These are phyloP conservation scores for Uncinocarpus reesii DNA, from an alignment of 2,329 filamentous ascomycete species.

Conservation along the genomic window DNA sequence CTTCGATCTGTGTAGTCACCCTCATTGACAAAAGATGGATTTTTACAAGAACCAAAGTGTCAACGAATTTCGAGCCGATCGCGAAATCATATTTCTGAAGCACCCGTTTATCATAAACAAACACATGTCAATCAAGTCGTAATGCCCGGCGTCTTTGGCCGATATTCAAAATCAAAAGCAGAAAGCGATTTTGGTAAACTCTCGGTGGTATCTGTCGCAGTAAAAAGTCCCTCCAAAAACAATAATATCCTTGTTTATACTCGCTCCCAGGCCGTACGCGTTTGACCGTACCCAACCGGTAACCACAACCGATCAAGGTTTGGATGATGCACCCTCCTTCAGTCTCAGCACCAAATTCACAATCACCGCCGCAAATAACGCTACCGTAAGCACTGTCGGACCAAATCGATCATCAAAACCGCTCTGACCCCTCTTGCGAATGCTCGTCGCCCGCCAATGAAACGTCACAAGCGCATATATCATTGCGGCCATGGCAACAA, in stretches of 20 bases:
- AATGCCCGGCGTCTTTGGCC: too few species aligned
- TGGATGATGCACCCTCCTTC: slow-evolving; percentile 20
- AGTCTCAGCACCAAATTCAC: slow-evolving; percentile 83
- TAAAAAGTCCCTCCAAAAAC: not conserved
- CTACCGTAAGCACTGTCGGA: slow-evolving; percentile 78
- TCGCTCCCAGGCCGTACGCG: not conserved
- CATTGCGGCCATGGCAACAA: slow-evolving; percentile 92
- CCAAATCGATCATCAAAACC: slow-evolving; percentile 96
- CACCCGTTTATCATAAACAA: not conserved
- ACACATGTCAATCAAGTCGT: not conserved
- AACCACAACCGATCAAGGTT: not conserved
- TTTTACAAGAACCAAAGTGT: too few species aligned
- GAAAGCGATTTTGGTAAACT: too few species aligned
- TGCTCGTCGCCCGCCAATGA: slow-evolving; percentile 93
- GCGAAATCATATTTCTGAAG: too few species aligned
- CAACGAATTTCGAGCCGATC: too few species aligned
- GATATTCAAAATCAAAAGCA: not conserved
- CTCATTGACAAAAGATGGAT: too few species aligned
- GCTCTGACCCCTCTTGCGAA: slow-evolving; percentile 78
- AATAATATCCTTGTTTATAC: not conserved
- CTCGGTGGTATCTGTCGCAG: not conserved
- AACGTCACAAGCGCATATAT: slow-evolving; percentile 89
- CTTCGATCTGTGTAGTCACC: too few species aligned
- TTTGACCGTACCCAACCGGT: not conserved
- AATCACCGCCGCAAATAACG: slow-evolving; percentile 77